Conservation (phyloP, 768 basidiomycete genomes). For the Fomitopsis pulvina region DNA sequence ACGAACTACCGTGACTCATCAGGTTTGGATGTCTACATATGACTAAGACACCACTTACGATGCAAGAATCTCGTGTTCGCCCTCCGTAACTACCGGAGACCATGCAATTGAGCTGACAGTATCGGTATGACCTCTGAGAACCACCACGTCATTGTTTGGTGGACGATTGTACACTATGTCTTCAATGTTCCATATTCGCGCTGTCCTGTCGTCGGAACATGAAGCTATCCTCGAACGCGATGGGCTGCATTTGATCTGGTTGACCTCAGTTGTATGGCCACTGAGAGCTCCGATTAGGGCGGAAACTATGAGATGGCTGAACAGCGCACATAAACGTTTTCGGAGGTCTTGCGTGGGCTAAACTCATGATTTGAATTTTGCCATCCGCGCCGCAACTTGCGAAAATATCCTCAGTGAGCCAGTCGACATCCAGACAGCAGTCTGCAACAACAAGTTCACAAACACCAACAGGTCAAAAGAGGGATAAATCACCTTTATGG, state of each 20-base stretch:
- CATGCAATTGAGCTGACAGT: conserved; percentile 63
- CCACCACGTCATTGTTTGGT: conserved; percentile 26
- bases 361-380: conserved; percentile 51
- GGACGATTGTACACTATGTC: conserved; percentile 30
- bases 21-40: background rate
- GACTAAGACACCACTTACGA: conserved; percentile 43
- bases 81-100: conserved; percentile 49
- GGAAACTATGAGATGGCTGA: background rate
- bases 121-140: conserved; percentile 59
- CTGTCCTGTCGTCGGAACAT: conserved; percentile 77
- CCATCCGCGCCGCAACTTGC: conserved; percentile 70
- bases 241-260: conserved; percentile 66
- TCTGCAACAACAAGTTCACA: conserved; percentile 34
- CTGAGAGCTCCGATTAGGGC: conserved; percentile 25
- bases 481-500: conserved; percentile 47
- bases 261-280: conserved; percentile 73
- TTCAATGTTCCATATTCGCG: conserved; percentile 69
- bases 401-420: conserved; percentile 66
- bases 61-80: conserved; percentile 55
- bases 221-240: conserved; percentile 65
- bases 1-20: conserved; percentile 40
- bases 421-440: conserved; percentile 78
- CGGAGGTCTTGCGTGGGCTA: conserved; percentile 47
- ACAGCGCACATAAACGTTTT: conserved; percentile 52
- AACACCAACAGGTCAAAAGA: conserved; percentile 1